phyloP scores from a whole-genome alignment of 345 rosid species.

The Anastatica hierochuntica region DNA sequence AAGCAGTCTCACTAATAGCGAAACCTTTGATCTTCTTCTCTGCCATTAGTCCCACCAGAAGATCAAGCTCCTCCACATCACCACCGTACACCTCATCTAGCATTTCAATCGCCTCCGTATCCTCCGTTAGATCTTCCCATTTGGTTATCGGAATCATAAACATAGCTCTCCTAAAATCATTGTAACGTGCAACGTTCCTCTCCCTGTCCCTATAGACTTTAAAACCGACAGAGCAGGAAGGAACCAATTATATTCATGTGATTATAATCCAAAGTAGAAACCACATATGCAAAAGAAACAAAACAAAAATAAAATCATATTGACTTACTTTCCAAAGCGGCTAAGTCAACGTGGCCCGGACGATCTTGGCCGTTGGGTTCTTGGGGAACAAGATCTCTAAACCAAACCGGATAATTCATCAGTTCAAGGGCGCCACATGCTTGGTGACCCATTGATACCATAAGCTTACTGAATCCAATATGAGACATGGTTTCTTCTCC shows the following conservation, averaged over 20 bases:
- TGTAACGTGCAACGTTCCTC: constrained; percentile 50
- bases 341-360: constrained; percentile 38
- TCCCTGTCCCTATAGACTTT: constrained; percentile 58
- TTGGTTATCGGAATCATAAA: constrained; percentile 39
- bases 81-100: constrained; percentile 40
- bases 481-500: constrained; percentile 32
- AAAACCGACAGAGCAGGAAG: too few species aligned
- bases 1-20: constrained; percentile 62
- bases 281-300: background rate
- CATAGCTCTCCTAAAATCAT: constrained; percentile 35
- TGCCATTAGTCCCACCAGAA: constrained; percentile 49
- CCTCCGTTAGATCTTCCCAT: constrained; percentile 59
- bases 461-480: constrained; percentile 34
- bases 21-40: constrained; percentile 60
- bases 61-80: constrained; percentile 46
- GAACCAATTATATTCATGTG: too few species aligned
- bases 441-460: constrained; percentile 70
- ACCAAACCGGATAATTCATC: constrained; percentile 51
- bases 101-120: constrained; percentile 28
- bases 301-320: background rate
- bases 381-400: constrained; percentile 33
- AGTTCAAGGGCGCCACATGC: constrained; percentile 47
- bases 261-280: too few species aligned
- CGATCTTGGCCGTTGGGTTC: constrained; percentile 37
- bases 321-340: constrained; percentile 47